Evolutionary conservation across 805 yeast genomes (phyloP), one percentile per base, ranked within the genome.

Genomic region (Komagataella mondaviorum): DNA sequence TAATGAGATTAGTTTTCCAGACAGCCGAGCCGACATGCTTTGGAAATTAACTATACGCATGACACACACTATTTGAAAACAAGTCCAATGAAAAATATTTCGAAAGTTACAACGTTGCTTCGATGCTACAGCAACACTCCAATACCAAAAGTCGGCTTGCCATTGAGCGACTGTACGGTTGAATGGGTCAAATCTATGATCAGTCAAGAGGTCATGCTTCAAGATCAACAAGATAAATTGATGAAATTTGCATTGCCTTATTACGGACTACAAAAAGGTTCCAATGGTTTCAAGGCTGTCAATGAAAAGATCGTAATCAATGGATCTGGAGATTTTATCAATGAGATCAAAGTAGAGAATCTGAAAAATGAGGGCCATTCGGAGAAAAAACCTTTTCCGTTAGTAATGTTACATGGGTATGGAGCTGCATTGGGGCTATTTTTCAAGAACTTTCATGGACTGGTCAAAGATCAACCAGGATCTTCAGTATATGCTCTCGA

Each of bases 361-460:
- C 48, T 46, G 8, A 16, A 45, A 17, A 49, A 47, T 17, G 51
- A 49, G 2, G 18, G 43, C 10, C 4, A 12, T 7, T 14, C 10
- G 24, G 44, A n/a, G 43, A 3, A 47, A 16, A 17, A 47, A n/a
- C 23, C 30, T n/a, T 47, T 46, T 6, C 75, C 76, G 58, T 54
- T 78, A 20, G 82, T 77, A 3, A 71, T 78, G 64, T 52, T 78
- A 18, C 83, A 78, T 57, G 83, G 83, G 0, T 78, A 75, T 60
- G 83, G 79, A 0, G 80, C 83, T 1, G 70, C 79, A 0, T 60
- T 70, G 16, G 81, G 81, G 2, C 76, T 80, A 63, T 78, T 76
- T 67, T 79, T 78, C 36, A 68, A 80, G 49, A 78, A 78, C 54
- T 71, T 76, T 52, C 73, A 72, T 52, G 59, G 71, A 6, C 60